A percentile compares a stretch with the other conserved stretches of the same genome.
Evolutionary conservation across 306 rosid species (phyloP).

Genomic region (Benincasa hispida): DNA sequence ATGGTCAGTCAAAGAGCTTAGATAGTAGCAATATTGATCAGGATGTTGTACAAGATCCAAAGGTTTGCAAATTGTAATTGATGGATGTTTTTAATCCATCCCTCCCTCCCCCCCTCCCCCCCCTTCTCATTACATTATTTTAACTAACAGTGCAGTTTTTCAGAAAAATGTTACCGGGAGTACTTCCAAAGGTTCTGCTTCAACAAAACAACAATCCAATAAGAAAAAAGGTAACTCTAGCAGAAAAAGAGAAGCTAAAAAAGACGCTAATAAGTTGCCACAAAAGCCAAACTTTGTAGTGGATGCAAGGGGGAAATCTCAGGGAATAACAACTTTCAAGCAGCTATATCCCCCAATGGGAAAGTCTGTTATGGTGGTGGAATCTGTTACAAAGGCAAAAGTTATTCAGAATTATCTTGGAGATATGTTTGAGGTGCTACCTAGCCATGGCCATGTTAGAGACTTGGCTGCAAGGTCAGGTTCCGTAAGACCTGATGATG

Average conservation of each 20-base stretch:
- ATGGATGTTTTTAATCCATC: background rate
- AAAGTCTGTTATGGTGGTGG: constrained; percentile 80
- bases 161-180: constrained; percentile 30
- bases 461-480: constrained; percentile 99
- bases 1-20: constrained; percentile 25
- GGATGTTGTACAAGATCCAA: constrained; percentile 6
- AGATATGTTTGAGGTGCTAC: constrained; percentile 83
- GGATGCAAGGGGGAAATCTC: constrained; percentile 19
- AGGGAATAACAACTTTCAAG: constrained; percentile 23
- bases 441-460: constrained; percentile 95
- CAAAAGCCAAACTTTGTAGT: constrained; percentile 16
- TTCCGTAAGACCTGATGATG: constrained; percentile 92
- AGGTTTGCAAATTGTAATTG: constrained; percentile 34
- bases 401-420: constrained; percentile 91
- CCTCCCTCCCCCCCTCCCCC: no score
- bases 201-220: constrained; percentile 24
- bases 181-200: constrained; percentile 19
- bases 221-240: constrained; percentile 33
- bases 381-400: constrained; percentile 83
- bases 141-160: constrained; percentile 32
- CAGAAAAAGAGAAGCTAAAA: constrained; percentile 15
- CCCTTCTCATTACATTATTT: constrained; percentile 12
- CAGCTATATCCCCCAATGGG: constrained; percentile 65
- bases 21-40: constrained; percentile 9
- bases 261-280: constrained; percentile 14